These are phyloP conservation scores for Phylloboletellus chloephorus DNA, from an alignment of 1,284 basidiomycete genomes.

Conservation along the genomic window DNA sequence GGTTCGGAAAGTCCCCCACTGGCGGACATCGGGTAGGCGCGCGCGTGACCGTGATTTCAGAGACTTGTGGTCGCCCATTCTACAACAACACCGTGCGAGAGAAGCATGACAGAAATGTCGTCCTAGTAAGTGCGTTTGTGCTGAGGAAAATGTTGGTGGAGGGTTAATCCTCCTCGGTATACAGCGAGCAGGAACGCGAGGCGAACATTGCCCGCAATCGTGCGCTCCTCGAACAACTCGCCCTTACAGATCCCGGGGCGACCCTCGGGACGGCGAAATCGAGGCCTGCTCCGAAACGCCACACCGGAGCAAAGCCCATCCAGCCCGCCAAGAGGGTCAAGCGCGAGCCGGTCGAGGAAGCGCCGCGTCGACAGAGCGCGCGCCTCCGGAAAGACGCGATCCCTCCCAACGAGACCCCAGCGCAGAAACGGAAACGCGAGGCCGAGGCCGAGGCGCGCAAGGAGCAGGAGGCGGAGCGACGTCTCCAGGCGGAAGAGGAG, in stretches of 20 bases:
- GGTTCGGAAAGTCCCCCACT: no score
- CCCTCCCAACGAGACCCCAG: slow-evolving; percentile 60
- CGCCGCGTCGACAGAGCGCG: slow-evolving; percentile 59
- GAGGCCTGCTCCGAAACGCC: slow-evolving; percentile 33
- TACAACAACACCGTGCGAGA: background rate
- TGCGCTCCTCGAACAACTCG: slow-evolving; percentile 63
- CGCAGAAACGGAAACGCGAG: slow-evolving; percentile 58
- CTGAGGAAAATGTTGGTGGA: background rate
- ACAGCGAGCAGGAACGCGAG: slow-evolving; percentile 67
- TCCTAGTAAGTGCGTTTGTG: slow-evolving; percentile 43
- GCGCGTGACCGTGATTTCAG: slow-evolving; percentile 26
- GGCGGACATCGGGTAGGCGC: no score
- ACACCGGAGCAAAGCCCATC: slow-evolving; percentile 58
- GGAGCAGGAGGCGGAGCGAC: slow-evolving; percentile 53
- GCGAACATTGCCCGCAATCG: slow-evolving; percentile 75
- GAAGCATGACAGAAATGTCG: slow-evolving; percentile 42
- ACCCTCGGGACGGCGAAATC: slow-evolving; percentile 40
- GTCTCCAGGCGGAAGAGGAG: slow-evolving; percentile 54
- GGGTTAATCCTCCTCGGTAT: slow-evolving; percentile 2
- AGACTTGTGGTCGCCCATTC: slow-evolving; percentile 16
- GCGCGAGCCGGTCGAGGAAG: slow-evolving; percentile 37
- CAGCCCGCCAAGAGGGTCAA: slow-evolving; percentile 51
- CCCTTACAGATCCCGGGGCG: slow-evolving; percentile 54
- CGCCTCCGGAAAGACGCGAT: slow-evolving; percentile 45
- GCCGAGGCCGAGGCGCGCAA: slow-evolving; percentile 48